Evolutionary conservation across 2,329 filamentous ascomycete species (phyloP).

Genomic region (Pestalotiopsis sp.): DNA sequence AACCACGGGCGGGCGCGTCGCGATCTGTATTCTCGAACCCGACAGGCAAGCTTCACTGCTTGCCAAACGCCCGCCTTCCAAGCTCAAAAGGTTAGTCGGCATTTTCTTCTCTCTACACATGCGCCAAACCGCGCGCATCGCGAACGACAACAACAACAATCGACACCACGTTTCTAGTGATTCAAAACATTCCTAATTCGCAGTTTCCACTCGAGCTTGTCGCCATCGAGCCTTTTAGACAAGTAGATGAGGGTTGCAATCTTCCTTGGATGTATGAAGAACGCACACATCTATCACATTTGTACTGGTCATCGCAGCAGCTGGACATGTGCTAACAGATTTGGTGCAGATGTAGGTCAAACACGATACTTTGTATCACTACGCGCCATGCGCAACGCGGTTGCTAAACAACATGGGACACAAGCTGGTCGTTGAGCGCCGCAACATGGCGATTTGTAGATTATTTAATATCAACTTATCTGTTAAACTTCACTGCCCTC

Average conservation of each 20-base stretch:
- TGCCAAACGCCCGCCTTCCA: background rate
- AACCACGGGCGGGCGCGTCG: too few relatives aligned
- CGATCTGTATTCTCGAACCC: too few relatives aligned
- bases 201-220: constrained; percentile 84
- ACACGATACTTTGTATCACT: too few relatives aligned
- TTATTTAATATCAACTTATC: too few relatives aligned
- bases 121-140: too few relatives aligned
- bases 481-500: too few relatives aligned
- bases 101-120: constrained; percentile 18
- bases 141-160: background rate
- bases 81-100: constrained; percentile 21
- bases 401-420: too few relatives aligned
- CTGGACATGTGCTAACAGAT: background rate
- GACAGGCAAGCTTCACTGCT: too few relatives aligned
- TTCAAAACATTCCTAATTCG: constrained; percentile 79
- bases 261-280: constrained; percentile 80
- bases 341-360: background rate
- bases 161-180: background rate
- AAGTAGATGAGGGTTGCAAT: constrained; percentile 66
- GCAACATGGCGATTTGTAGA: too few relatives aligned
- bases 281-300: background rate
- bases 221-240: constrained; percentile 54
- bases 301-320: background rate
- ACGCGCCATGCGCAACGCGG: too few relatives aligned
- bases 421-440: too few relatives aligned